Evolutionary conservation across 306 rosid species (phyloP).

Genomic region (Corylus heterophylla): DNA sequence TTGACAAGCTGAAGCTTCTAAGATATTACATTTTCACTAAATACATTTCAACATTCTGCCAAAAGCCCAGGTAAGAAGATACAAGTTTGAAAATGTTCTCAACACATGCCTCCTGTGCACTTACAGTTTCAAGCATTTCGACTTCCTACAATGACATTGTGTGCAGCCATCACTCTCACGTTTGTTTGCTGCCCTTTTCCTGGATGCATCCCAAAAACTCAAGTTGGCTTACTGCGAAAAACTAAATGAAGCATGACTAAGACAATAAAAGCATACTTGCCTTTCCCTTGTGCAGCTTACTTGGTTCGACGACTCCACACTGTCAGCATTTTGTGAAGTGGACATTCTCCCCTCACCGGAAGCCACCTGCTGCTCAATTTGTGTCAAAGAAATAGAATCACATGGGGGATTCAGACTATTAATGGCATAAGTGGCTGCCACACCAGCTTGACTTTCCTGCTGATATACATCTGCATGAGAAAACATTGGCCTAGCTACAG

Average conservation of each 20-base stretch:
- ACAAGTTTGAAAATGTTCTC: neutral
- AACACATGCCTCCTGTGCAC: slow-evolving; percentile 14
- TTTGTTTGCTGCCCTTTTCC: slow-evolving; percentile 10
- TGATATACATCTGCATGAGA: slow-evolving; percentile 3
- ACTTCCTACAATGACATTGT: slow-evolving; percentile 37
- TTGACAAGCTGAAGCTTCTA: neutral
- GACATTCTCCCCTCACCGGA: slow-evolving; percentile 8
- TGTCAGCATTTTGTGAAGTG: slow-evolving; percentile 11
- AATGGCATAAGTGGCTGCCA: neutral
- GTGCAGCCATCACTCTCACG: slow-evolving; percentile 10
- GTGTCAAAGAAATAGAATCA: neutral
- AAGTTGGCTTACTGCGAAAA: neutral
- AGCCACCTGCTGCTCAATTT: slow-evolving; percentile 13
- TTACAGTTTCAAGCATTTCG: slow-evolving; percentile 44
- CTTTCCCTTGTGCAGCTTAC: slow-evolving; percentile 20
- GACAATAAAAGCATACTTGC: neutral
- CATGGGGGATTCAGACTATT: neutral
- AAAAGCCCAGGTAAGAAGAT: neutral
- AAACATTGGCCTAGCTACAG: neutral
- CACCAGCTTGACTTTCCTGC: slow-evolving; percentile 13
- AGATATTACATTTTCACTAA: neutral
- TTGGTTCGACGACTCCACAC: slow-evolving; percentile 12
- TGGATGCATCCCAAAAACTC: slow-evolving; percentile 12
- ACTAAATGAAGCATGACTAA: neutral
- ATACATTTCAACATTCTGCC: neutral